Base-by-base conservation (phyloP, 2,329 filamentous ascomycete genomes). In the Domatiomyces catenatus region DNA sequence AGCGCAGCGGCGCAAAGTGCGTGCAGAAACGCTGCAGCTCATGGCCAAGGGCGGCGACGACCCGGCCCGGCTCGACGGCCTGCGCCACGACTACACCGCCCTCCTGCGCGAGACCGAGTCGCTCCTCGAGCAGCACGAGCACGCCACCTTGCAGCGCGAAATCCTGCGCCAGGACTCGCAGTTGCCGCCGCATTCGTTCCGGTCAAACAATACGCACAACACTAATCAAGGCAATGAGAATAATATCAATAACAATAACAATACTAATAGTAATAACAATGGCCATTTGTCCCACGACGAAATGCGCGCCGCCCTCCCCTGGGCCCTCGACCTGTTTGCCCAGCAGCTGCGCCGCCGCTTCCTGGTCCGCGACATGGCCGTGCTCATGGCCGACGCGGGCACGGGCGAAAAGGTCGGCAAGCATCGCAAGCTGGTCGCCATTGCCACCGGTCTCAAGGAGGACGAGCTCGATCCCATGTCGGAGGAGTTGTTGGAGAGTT, bases 381-480 rank as follows among this genome's bases (percentile, higher is more conserved):
- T 50, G 26, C 46, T 60, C 42, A 58, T 56, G 50, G 56, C 55
- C 5, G 69, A 71, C 54, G 68, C 69, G 1, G 69, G 69, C 12
- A 67, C 69, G 18, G 67, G 67, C 54, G 69, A 69, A 44, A 70
- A 68, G 50, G 65, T 71, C 18, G 69, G 70, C 48, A 69, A 71
- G 54, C 69, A 71, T 55, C 66, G 70, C 44, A 71, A 67, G 54
- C 62, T 72, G 4, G 69, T 72, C 15, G 64, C 69, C 47, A 63
- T 72, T 46, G 70, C 70, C 10, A 72, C 70, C 0, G 69, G 69
- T 0, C 59, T 72, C 18, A 69, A 67, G 52, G 70, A 72, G 55
- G 69, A 71, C 48, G 69, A 71, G 18, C 60, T 72, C 8, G 70
- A 72, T 51, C 67, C 64, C 2, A 71, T 72, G 69, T 66, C 68